These are phyloP conservation scores for Helichrysum umbraculigerum DNA, from an alignment of 129 eudicot genomes.

Conservation along the genomic window DNA sequence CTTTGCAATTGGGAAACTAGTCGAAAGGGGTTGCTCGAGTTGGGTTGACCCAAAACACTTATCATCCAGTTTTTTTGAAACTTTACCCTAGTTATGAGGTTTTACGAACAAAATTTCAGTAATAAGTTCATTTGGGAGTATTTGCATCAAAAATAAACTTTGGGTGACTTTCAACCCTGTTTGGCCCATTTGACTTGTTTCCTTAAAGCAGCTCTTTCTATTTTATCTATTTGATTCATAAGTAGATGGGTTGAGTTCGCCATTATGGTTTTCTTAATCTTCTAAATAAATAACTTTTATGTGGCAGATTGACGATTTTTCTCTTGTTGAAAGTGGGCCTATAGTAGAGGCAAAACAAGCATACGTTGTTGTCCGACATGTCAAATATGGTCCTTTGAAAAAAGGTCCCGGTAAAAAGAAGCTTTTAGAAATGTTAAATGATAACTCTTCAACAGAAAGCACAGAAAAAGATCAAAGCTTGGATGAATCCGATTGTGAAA, in stretches of 20 bases:
- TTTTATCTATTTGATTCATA: neutral
- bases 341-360: conserved; percentile 58
- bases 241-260: neutral
- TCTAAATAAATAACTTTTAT: neutral
- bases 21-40: neutral
- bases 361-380: conserved; percentile 60
- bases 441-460: conserved; percentile 26
- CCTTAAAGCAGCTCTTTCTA: neutral
- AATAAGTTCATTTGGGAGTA: neutral
- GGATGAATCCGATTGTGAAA: conserved; percentile 31
- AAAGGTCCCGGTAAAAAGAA: conserved; percentile 57
- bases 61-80: neutral
- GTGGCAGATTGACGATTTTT: conserved; percentile 65
- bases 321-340: conserved; percentile 66
- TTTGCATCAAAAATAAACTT: neutral
- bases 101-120: neutral
- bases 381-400: conserved; percentile 66
- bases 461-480: conserved; percentile 20
- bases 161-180: neutral
- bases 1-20: neutral
- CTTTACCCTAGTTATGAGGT: neutral
- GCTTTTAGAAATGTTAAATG: conserved; percentile 27
- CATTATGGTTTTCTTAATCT: neutral
- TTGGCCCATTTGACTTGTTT: neutral
- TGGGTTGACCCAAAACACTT: neutral